Percentiles rank a stretch among this genome's conserved stretches.
phyloP scores from a whole-genome alignment of 2,329 filamentous ascomycete species.

The Colletotrichum tropicale region DNA sequence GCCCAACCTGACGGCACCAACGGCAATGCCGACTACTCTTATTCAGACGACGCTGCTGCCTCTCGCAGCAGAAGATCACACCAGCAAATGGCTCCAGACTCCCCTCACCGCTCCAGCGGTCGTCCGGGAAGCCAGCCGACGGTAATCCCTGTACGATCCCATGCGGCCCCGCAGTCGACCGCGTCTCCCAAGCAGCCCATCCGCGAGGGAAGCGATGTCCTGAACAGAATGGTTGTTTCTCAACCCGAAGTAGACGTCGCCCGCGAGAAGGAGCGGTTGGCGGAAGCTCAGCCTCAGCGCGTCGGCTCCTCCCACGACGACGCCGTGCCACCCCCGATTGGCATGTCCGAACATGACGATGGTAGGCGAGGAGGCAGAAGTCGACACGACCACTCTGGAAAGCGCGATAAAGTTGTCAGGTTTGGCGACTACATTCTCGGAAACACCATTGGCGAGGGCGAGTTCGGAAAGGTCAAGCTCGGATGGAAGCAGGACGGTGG shows the following conservation, averaged over 20 bases:
- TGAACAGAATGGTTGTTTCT: constrained; percentile 78
- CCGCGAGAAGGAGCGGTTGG: constrained; percentile 72
- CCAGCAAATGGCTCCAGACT: constrained; percentile 41
- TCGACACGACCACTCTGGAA: constrained; percentile 61
- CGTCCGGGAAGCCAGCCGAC: constrained; percentile 34
- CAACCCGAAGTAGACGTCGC: constrained; percentile 77
- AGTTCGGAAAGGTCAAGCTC: constrained; percentile 98
- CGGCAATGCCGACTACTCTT: constrained; percentile 31
- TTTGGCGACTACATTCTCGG: constrained; percentile 97
- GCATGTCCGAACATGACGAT: constrained; percentile 49
- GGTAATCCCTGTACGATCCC: constrained; percentile 50
- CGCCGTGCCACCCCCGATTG: constrained; percentile 48
- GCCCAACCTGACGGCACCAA: constrained; percentile 40
- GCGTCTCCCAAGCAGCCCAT: constrained; percentile 65
- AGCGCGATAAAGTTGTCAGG: constrained; percentile 72
- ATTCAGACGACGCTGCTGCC: constrained; percentile 37
- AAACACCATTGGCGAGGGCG: constrained; percentile 94
- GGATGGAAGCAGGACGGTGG: constrained; percentile 21
- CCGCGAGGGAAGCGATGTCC: constrained; percentile 78
- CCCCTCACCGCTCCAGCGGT: constrained; percentile 40
- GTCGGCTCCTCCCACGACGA: constrained; percentile 42
- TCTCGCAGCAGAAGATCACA: constrained; percentile 44
- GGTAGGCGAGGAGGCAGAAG: constrained; percentile 56
- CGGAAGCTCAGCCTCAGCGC: constrained; percentile 58
- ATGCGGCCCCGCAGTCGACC: constrained; percentile 41